phyloP scores from a whole-genome alignment of 2,329 filamentous ascomycete species.

The Ophiocordyceps robertsii region DNA sequence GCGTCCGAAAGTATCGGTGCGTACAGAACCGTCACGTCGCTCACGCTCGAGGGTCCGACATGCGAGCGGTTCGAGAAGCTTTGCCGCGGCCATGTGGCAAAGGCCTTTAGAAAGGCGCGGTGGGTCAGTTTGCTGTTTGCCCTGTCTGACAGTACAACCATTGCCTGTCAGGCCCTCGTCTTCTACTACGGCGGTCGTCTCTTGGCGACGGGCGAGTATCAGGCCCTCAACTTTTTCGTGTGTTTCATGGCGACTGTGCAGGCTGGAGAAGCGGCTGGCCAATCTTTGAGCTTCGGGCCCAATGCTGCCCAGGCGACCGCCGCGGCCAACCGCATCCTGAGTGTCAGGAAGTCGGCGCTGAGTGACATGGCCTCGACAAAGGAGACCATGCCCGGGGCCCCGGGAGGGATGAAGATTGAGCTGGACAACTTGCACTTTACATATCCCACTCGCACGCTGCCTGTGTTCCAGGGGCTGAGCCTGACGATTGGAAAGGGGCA shows the following conservation, averaged over 20 bases:
- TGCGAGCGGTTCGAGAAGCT: conserved; percentile 45
- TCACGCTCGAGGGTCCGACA: conserved; percentile 58
- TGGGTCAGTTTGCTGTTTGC: conserved; percentile 54
- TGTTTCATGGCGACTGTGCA: conserved; percentile 55
- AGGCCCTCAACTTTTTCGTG: conserved; percentile 33
- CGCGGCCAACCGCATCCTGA: conserved; percentile 46
- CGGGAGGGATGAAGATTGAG: conserved; percentile 42
- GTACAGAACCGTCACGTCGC: conserved; percentile 56
- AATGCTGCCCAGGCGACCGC: conserved; percentile 47
- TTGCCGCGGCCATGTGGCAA: conserved; percentile 42
- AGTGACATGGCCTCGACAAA: conserved; percentile 15
- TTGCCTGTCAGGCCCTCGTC: conserved; percentile 49
- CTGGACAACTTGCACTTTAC: conserved; percentile 43
- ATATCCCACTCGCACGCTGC: conserved; percentile 43
- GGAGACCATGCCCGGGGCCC: conserved; percentile 27
- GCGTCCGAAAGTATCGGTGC: conserved; percentile 62
- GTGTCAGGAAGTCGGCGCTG: conserved; percentile 30
- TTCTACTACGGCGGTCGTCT: conserved; percentile 56
- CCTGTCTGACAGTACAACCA: conserved; percentile 51
- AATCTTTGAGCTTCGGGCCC: conserved; percentile 53
- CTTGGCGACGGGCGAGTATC: conserved; percentile 35
- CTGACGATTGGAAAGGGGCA: conserved; percentile 54
- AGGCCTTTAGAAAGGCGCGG: conserved; percentile 47
- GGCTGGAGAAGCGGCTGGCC: conserved; percentile 52
- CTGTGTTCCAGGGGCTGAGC: conserved; percentile 47